These are phyloP conservation scores for Trametes sp. DNA, from an alignment of 1,284 basidiomycete species.

Conservation along the genomic window DNA sequence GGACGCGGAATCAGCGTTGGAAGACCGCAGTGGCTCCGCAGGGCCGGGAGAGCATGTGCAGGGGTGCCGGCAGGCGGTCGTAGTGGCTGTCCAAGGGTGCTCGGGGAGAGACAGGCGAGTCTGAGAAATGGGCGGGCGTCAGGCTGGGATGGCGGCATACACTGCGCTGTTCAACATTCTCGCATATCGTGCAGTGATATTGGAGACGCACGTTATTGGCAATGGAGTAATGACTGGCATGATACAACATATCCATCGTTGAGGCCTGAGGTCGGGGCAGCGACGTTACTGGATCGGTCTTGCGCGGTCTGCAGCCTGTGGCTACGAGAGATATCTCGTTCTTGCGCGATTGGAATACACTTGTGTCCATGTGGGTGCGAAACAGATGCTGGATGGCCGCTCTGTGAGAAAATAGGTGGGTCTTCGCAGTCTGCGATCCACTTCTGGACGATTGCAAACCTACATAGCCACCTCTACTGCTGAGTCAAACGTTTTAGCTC, in stretches of 20 bases:
- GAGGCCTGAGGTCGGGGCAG: background rate
- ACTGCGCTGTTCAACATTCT: background rate
- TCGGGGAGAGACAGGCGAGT: conserved; percentile 31
- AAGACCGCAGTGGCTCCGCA: background rate
- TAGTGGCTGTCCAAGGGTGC: background rate
- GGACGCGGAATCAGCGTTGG: background rate
- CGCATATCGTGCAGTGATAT: background rate
- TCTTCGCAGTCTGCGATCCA: background rate
- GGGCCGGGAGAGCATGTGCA: background rate
- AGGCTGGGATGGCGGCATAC: conserved; percentile 22
- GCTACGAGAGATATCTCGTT: background rate
- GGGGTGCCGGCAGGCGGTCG: background rate
- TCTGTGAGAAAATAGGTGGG: background rate
- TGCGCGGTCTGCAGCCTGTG: too few relatives aligned
- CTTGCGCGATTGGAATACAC: background rate
- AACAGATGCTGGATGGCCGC: background rate
- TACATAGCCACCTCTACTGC: background rate
- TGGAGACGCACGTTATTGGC: conserved; percentile 8
- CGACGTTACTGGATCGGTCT: too few relatives aligned
- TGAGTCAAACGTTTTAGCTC: background rate
- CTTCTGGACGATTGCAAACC: background rate
- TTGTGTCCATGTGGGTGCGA: background rate
- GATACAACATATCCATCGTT: background rate
- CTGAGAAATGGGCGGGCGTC: conserved; percentile 27
- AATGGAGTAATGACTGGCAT: background rate